Conservation (phyloP, 805 yeast species). For the Candida peoriensis region DNA sequence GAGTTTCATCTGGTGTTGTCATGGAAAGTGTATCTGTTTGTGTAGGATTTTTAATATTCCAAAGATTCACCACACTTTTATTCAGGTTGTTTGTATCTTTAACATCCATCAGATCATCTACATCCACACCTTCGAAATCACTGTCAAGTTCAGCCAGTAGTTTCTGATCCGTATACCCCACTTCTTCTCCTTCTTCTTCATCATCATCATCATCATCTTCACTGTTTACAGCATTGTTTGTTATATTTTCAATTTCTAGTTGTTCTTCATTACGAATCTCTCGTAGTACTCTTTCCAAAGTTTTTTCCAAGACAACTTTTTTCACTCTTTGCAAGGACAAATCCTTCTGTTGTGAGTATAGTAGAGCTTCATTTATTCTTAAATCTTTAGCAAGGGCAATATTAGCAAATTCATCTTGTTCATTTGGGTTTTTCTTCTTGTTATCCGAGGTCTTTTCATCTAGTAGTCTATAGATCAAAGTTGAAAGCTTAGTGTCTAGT, state of each 20-base stretch:
- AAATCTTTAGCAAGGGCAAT: slow-evolving; percentile 63
- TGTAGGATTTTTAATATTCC: slow-evolving; percentile 42
- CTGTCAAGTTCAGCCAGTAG: slow-evolving; percentile 32
- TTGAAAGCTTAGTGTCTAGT: slow-evolving; percentile 54
- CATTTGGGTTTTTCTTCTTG: slow-evolving; percentile 27
- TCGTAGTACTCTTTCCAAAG: slow-evolving; percentile 55
- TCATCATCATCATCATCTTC: slow-evolving; percentile 20
- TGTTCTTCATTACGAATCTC: slow-evolving; percentile 56
- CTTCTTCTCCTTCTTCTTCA: slow-evolving; percentile 24
- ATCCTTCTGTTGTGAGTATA: slow-evolving; percentile 60
- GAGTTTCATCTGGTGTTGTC: slow-evolving; percentile 6
- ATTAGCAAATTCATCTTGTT: slow-evolving; percentile 28
- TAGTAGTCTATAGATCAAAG: slow-evolving; percentile 48
- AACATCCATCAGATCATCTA: slow-evolving; percentile 56
- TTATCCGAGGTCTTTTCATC: slow-evolving; percentile 54
- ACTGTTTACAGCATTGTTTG: slow-evolving; percentile 23
- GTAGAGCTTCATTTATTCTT: slow-evolving; percentile 43
- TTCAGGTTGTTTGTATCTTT: slow-evolving; percentile 66
- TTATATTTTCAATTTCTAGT: slow-evolving; percentile 35
- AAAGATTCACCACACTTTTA: slow-evolving; percentile 65
- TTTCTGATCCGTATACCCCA: no score
- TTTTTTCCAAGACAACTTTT: slow-evolving; percentile 53
- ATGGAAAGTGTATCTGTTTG: slow-evolving; percentile 3
- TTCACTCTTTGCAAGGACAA: slow-evolving; percentile 66
- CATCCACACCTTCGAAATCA: slow-evolving; percentile 31